Evolutionary conservation across 2,329 filamentous ascomycete genomes (phyloP), one percentile per base, ranked within the genome.

Genomic region (Aspergillus proliferans): DNA sequence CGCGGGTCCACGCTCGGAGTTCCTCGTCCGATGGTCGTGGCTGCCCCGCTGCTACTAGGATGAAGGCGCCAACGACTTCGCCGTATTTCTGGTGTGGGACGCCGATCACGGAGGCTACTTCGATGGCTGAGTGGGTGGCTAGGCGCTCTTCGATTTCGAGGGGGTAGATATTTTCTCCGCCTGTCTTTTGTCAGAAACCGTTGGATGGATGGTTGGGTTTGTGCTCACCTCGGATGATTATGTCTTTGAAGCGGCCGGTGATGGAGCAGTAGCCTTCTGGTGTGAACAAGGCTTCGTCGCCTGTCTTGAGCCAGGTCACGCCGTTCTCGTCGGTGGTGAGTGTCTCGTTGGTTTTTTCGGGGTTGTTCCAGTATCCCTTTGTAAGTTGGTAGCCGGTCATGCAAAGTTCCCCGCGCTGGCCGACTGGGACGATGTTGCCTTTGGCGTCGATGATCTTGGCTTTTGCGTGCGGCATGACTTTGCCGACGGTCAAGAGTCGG

Each of bases 231-330:
- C 86, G 75, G 52, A 89, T 89, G 50, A 89, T 88, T 33, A 89
- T 88, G 51, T 90, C 86, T 70, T 89, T 89, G 70, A 88, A 87
- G 18, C 86, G 75, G 0, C 86, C 86, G 0, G 86, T 89, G 56
- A 90, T 88, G 6, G 74, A 77, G 56, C 85, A 88, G 61, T 87
- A 87, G 0, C 85, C 86, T 7, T 81, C 68, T 1, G 68, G 58
- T 42, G 78, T 71, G 55, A 81, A 75, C 3, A 75, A 65, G 1
- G 72, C 77, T 55, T 81, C 76, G 49, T 82, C 78, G 14, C 85
- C 85, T 0, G 85, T 87, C 53, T 82, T 79, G 53, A 82, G 71
- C 84, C 86, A 88, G 51, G 83, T 58, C 1, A 62, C 61, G 2
- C 71, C 71, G 58, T 76, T 69, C 30, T 82, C 78, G 50, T 88